Conservation (phyloP, 1,139 yeast genomes). For the Sugiyamaella pinicola region DNA sequence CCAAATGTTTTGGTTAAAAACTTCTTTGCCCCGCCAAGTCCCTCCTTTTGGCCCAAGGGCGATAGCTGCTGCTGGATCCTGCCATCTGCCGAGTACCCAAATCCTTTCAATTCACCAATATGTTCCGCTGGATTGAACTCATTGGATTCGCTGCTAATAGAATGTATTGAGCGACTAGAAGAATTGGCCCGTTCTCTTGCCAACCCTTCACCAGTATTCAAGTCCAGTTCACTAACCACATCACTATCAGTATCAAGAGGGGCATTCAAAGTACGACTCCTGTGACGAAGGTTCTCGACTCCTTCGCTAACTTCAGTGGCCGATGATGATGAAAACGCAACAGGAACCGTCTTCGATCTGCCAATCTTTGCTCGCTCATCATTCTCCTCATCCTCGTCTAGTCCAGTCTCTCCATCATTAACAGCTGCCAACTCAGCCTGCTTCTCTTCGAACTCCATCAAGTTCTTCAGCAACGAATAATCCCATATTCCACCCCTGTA, state of each 20-base stretch:
- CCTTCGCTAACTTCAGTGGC: slow-evolving; percentile 20
- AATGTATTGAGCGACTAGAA: too few relatives aligned
- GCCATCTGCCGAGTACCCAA: slow-evolving; percentile 20
- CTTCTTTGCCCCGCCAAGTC: slow-evolving; percentile 2
- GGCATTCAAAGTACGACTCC: slow-evolving; percentile 1
- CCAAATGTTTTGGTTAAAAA: slow-evolving; percentile 35
- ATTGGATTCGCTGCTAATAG: neutral
- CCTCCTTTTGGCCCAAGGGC: neutral
- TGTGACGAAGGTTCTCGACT: slow-evolving; percentile 20
- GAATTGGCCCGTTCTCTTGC: neutral
- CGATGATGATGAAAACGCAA: slow-evolving; percentile 11
- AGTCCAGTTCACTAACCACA: slow-evolving; percentile 15
- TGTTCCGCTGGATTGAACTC: slow-evolving; percentile 24
- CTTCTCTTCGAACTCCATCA: slow-evolving; percentile 1
- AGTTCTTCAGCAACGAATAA: slow-evolving; percentile 17
- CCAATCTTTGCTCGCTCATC: neutral
- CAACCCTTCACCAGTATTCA: slow-evolving; percentile 10
- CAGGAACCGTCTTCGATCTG: slow-evolving; percentile 11
- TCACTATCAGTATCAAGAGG: slow-evolving; percentile 13
- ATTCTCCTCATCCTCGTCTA: neutral
- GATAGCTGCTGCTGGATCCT: neutral
- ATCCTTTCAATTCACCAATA: slow-evolving; percentile 30
- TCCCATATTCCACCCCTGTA: slow-evolving; percentile 96
- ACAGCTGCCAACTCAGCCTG: slow-evolving; percentile 5
- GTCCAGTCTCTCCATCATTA: neutral